Base-by-base conservation (phyloP, 169 alveolate species). In the Cyclospora cayetanensis region DNA sequence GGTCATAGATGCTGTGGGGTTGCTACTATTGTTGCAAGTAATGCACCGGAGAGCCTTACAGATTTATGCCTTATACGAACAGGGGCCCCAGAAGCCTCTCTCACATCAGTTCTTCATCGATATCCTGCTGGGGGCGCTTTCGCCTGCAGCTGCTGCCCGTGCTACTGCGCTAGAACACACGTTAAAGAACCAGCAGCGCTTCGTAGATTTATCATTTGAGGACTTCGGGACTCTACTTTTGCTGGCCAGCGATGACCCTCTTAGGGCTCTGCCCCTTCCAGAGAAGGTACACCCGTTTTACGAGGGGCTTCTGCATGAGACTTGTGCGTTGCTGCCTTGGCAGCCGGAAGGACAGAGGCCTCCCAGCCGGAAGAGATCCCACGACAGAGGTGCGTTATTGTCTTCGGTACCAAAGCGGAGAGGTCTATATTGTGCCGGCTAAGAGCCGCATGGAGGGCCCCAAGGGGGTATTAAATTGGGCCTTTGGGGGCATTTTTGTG, bases 31-130 rank as follows among this genome's bases (percentile, higher is more conserved):
- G 27, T 20, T 66, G 79, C 79, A 66, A 43, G 20, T 66, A 43
- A 39, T 66, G 42, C 79, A 66, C 20, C 79, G 42, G 22, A 20
- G 79, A 27, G 42, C 42, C 79, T 43, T 18, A 31, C 5, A 27
- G 42, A 43, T 66, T 39, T 66, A 29, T 66, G 39, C 79, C 37
- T 43, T 66, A 5, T 66, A 66, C 4, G 43, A 66, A 20, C 35
- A n/a, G 79, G 79, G 1, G 79, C 79, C 79, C 20, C 79, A 5
- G 79, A 66, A 20, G 79, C 79, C 79, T 43, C 79, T 66, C 20
- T 0, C 39, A 25, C 46, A n/a, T n/a, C 20, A 31, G 42, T 7
- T 43, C 79, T 43, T 66, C 79, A 31, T 31, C 9, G 7, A 27
- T 12, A 31, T 66, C 9, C 41, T 66, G 46, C 46, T 66, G 79